Base-by-base conservation (phyloP, 208 protist species). In the Trypanosoma rangeli region DNA sequence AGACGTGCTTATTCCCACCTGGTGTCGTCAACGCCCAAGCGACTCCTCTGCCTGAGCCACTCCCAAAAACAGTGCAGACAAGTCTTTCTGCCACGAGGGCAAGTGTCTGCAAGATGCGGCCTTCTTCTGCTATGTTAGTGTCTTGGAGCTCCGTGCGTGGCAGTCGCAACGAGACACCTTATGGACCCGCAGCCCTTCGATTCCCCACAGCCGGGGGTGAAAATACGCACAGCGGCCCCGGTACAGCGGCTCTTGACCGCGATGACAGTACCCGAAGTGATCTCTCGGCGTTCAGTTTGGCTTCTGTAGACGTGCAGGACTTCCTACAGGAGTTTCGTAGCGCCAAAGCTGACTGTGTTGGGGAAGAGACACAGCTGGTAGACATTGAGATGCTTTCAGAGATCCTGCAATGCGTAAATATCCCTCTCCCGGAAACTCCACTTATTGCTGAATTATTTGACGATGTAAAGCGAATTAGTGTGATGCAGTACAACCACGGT, bases 371-470 rank as follows among this genome's bases (percentile, higher is more conserved):
- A 18, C 50, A 56, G 18, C 9, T 58, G 37, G 80, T 94, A 56
- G 84, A 76, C 22, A 64, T 89, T 31, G 80, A 89, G 42, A 76
- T 80, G 12, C 59, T 94, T 15, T 79, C 76, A n/a, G 71, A 82
- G 37, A 87, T 94, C 8, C 49, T 92, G 5, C 83, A 94, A 49
- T 62, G 44, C 8, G 82, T 84, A 24, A 70, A 72, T 63, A 73
- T 92, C 37, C 82, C 85, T 22, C 56, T 85, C 10, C 64, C 80
- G 4, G 85, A 94, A 49, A 77, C 73, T 20, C 64, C 70, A 26
- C 55, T 91, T 33, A 75, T 94, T 48, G 39, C 80, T 5, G 86
- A 87, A 37, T 55, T 94, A 18, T 94, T 94, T 64, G 79, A 87
- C 46, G 89, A 94, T 31, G 71, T 94, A 28, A 76, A 76, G 29